Evolutionary conservation across 805 yeast genomes (phyloP), one percentile per base, ranked within the genome.

Genomic region (Peterozyma toletana): DNA sequence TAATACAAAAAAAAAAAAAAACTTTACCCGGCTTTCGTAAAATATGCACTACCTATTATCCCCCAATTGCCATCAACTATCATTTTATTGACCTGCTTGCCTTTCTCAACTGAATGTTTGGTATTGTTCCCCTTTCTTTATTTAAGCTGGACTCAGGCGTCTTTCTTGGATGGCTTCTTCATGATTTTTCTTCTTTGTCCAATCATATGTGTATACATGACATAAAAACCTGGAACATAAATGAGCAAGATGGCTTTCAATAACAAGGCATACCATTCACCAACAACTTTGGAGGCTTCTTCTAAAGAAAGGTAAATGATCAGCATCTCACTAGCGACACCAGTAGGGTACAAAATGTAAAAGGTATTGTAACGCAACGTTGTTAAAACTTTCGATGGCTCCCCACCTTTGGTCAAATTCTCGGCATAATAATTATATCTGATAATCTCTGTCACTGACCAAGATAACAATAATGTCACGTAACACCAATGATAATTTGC

Each of bases 381-480:
- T 15, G 80, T 75, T 51, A 91, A 69, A 57, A 67, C 58, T 34
- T 57, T 53, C 4, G 93, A 85, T 13, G 85, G 81, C 1, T 66
- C 56, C 1, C 73, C 77, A 9, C 67, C 66, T 29, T 71, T 67
- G 21, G 62, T 58, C 48, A 85, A 63, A 52, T 80, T 80, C 43
- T 83, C 71, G 7, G 95, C 90, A 59, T 93, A 95, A 67, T 78
- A 93, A 37, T 87, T 75, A 64, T 93, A 93, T 60, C 99, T 75
- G 45, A 90, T 82, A 38, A 87, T 73, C 63, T 93, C 99, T n/a
- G 98, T 87, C 42, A 86, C 54, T n/a, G 93, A 78, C 99, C 99
- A 93, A 11, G 96, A 89, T 37, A 79, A 53, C 39, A 80, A 70
- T 60, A 91, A 73, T 1, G 91, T 68, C 45, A 80, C 63, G 61